phyloP scores from a whole-genome alignment of 78 protist genomes.

The Dictyostelium brefeldianum region DNA sequence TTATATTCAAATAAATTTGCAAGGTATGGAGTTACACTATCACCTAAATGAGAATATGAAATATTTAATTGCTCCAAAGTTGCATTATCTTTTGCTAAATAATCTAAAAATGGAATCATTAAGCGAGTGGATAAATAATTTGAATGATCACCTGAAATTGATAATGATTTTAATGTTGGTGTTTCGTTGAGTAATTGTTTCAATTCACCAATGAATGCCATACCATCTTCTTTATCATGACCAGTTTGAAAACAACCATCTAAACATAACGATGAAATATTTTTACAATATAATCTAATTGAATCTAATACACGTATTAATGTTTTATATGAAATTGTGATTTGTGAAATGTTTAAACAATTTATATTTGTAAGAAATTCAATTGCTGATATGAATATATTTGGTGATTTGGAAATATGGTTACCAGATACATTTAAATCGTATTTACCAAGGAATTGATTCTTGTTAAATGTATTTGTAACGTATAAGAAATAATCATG shows the following conservation, averaged over 20 bases:
- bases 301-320: slow-evolving; percentile 28
- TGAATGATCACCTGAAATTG: background rate
- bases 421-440: background rate
- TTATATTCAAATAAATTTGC: slow-evolving; percentile 29
- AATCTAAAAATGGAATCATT: background rate
- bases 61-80: slow-evolving; percentile 20
- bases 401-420: background rate
- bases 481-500: slow-evolving; percentile 32
- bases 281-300: slow-evolving; percentile 12
- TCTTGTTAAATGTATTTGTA: background rate
- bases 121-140: background rate
- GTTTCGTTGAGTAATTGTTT: background rate
- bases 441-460: background rate
- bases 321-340: background rate
- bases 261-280: background rate
- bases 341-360: background rate
- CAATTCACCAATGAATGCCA: slow-evolving; percentile 25
- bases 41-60: background rate
- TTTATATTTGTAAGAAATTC: background rate
- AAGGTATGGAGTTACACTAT: background rate
- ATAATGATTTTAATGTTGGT: background rate
- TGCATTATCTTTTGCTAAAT: background rate
- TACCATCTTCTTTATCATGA: slow-evolving; percentile 8
- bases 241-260: slow-evolving; percentile 7
- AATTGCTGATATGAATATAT: slow-evolving; percentile 8